Conservation (phyloP, 768 basidiomycete species). For the Agrocybe praecox region DNA sequence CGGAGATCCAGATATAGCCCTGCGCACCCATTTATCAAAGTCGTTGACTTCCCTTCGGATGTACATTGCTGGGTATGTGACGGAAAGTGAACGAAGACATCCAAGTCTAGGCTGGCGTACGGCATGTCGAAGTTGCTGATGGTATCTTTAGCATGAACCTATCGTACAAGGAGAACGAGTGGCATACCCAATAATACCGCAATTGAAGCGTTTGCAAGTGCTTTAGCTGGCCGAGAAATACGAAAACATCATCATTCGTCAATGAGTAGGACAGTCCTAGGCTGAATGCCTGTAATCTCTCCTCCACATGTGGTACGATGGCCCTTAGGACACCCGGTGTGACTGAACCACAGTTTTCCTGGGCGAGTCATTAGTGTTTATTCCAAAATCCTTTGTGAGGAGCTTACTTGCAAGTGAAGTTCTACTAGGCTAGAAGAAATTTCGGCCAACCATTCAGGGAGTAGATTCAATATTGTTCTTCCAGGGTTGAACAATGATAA, state of each 20-base stretch:
- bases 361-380: background rate
- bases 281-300: slow-evolving; percentile 37
- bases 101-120: slow-evolving; percentile 18
- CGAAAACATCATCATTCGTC: slow-evolving; percentile 52
- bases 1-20: slow-evolving; percentile 34
- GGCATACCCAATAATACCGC: slow-evolving; percentile 53
- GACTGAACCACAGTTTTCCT: slow-evolving; percentile 66
- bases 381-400: background rate
- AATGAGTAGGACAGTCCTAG: slow-evolving; percentile 64
- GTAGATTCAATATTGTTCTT: slow-evolving; percentile 40
- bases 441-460: slow-evolving; percentile 45
- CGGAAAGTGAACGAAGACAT: slow-evolving; percentile 27
- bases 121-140: slow-evolving; percentile 45
- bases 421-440: slow-evolving; percentile 24
- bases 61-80: slow-evolving; percentile 15
- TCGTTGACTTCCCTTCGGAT: slow-evolving; percentile 25
- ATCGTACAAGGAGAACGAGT: background rate
- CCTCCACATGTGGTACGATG: slow-evolving; percentile 38
- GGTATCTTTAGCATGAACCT: background rate
- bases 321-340: slow-evolving; percentile 60
- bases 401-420: slow-evolving; percentile 19
- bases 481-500: slow-evolving; percentile 38
- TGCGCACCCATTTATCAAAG: slow-evolving; percentile 44
- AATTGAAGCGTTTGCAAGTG: slow-evolving; percentile 41
- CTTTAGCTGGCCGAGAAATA: slow-evolving; percentile 43